Evolutionary conservation across 768 basidiomycete genomes (phyloP).

Genomic region (Phylloporus sp.): DNA sequence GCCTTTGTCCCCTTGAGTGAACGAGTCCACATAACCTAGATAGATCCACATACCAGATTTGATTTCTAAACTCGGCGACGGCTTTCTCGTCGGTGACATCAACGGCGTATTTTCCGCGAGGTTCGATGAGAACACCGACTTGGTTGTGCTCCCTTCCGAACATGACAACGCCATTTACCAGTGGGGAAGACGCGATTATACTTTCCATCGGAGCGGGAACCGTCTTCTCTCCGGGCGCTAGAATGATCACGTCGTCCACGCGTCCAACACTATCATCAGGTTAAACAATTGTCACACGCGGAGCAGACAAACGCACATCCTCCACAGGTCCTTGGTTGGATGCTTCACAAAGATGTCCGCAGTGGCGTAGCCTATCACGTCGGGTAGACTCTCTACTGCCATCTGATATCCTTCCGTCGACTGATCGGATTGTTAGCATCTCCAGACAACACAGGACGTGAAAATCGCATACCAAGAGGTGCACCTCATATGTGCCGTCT

Average conservation of each 20-base stretch:
- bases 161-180: slow-evolving; percentile 26
- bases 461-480: slow-evolving; percentile 30
- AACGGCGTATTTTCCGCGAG: slow-evolving; percentile 8
- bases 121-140: slow-evolving; percentile 33
- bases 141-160: slow-evolving; percentile 33
- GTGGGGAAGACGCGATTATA: slow-evolving; percentile 19
- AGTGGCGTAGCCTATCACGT: no score
- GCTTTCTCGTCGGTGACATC: slow-evolving; percentile 22
- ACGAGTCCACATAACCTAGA: neutral
- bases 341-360: no score
- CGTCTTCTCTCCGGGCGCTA: slow-evolving; percentile 17
- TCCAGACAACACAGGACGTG: neutral
- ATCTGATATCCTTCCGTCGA: no score
- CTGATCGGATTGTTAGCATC: no score
- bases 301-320: no score
- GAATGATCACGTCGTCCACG: slow-evolving; percentile 35
- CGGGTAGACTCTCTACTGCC: no score
- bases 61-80: slow-evolving; percentile 28
- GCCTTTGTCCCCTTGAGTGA: slow-evolving; percentile 22
- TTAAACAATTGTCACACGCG: no score
- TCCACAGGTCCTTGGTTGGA: no score
- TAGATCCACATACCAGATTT: slow-evolving; percentile 23
- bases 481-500: slow-evolving; percentile 33
- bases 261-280: slow-evolving; percentile 26
- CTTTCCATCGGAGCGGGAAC: slow-evolving; percentile 28